phyloP scores from a whole-genome alignment of 805 yeast species.

The Saccharomycopsis malanga region DNA sequence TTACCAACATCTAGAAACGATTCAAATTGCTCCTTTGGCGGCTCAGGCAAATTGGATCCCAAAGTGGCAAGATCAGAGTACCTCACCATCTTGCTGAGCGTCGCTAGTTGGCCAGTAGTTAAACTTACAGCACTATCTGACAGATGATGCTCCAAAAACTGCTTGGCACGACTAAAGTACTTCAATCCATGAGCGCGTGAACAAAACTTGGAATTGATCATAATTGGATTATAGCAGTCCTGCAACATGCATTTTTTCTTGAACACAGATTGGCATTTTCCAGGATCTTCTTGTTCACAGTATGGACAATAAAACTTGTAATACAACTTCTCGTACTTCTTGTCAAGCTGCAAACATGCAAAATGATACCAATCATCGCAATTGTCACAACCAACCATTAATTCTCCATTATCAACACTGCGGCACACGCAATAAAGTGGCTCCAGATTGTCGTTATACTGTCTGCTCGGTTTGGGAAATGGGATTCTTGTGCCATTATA shows the following conservation, averaged over 20 bases:
- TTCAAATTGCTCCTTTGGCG: constrained; percentile 30
- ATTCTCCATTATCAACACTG: constrained; percentile 65
- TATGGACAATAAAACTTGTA: constrained; percentile 64
- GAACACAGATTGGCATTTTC: constrained; percentile 56
- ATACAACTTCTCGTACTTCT: constrained; percentile 46
- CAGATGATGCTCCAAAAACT: constrained; percentile 15
- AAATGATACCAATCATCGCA: constrained; percentile 96
- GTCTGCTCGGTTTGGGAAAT: constrained; percentile 17
- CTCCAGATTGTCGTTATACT: constrained; percentile 7
- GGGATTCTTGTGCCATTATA: constrained; percentile 16
- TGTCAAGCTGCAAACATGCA: constrained; percentile 57
- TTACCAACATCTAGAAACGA: constrained; percentile 8
- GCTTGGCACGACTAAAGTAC: constrained; percentile 26
- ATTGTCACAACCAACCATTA: constrained; percentile 93
- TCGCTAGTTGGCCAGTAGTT: background rate
- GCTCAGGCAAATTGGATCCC: constrained; percentile 39
- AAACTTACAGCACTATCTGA: background rate
- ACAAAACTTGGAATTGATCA: constrained; percentile 61
- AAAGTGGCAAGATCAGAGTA: constrained; percentile 26
- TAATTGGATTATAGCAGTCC: constrained; percentile 51
- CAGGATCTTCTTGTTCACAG: constrained; percentile 44
- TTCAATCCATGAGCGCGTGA: constrained; percentile 61
- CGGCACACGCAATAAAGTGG: constrained; percentile 69
- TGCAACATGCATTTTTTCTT: constrained; percentile 64
- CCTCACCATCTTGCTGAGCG: background rate